A percentile compares a stretch with the other conserved stretches of the same genome.
These are phyloP conservation scores for Trypanosoma scelopori DNA, from an alignment of 208 protist species.

Conservation along the genomic window DNA sequence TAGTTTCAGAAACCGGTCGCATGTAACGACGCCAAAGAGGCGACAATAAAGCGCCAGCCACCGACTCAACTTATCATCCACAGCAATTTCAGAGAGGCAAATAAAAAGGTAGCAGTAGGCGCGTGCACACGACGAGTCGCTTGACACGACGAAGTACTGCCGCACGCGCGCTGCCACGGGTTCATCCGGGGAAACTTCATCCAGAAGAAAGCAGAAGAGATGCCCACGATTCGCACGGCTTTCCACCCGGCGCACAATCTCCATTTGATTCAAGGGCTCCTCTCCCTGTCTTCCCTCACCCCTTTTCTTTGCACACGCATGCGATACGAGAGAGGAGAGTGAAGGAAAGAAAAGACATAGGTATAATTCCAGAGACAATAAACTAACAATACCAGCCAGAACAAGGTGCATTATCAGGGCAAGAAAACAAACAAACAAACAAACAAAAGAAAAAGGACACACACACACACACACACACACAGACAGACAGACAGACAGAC, in stretches of 20 bases:
- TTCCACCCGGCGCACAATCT: constrained; percentile 23
- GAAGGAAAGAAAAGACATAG: neutral
- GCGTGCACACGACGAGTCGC: constrained; percentile 13
- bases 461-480: too few relatives aligned
- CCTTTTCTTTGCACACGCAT: constrained; percentile 12
- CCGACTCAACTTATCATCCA: constrained; percentile 25
- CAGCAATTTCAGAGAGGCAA: constrained; percentile 21
- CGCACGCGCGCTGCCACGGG: constrained; percentile 31
- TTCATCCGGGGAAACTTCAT: constrained; percentile 48
- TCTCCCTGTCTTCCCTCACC: constrained; percentile 9
- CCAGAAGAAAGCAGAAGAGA: constrained; percentile 71
- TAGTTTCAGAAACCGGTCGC: constrained; percentile 45
- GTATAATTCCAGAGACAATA: too few relatives aligned
- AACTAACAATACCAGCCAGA: too few relatives aligned
- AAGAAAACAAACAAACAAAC: too few relatives aligned
- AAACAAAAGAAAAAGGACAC: too few relatives aligned
- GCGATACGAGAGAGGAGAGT: neutral
- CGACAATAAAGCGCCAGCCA: constrained; percentile 58
- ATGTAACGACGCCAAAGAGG: constrained; percentile 45
- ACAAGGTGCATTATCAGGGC: too few relatives aligned
- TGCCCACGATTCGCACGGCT: constrained; percentile 14
- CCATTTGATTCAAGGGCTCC: constrained; percentile 19
- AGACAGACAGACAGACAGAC: too few relatives aligned
- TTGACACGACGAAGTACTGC: constrained; percentile 64
- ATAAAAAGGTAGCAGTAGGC: constrained; percentile 36